phyloP scores from a whole-genome alignment of 202 grass and related monocot species.

The Elaeis oleifera region DNA sequence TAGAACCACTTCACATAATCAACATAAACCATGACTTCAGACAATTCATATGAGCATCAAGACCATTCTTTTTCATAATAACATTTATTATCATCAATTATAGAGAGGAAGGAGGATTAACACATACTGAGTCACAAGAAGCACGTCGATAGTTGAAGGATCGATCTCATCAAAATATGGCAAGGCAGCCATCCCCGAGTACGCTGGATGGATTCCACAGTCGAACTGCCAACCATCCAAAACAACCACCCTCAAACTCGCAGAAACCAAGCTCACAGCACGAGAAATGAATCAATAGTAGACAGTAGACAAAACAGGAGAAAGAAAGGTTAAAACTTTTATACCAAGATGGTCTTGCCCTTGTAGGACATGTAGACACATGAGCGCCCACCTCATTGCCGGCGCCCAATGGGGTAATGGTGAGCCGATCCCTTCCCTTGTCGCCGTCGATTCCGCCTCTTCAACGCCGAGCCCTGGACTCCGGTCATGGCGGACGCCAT shows the following conservation, averaged over 20 bases:
- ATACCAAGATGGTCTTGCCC: conserved; percentile 77
- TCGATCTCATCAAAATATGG: conserved; percentile 99
- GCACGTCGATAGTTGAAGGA: conserved; percentile 77
- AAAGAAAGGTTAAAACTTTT: not conserved
- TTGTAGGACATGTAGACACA: conserved; percentile 96
- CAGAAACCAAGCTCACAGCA: too few species aligned
- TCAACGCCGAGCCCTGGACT: conserved; percentile 17
- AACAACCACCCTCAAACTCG: too few species aligned
- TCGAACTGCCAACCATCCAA: conserved; percentile 45
- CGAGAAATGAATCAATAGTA: too few species aligned
- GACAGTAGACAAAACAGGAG: not conserved
- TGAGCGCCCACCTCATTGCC: conserved; percentile 86
- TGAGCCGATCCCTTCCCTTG: conserved; percentile 62
- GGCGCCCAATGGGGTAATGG: conserved; percentile 70
- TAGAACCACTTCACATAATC: too few species aligned
- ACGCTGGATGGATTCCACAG: conserved; percentile 92
- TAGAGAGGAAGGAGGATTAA: not conserved
- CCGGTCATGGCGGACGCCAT: conserved; percentile 32
- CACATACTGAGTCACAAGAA: conserved; percentile 80
- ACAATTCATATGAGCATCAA: not conserved
- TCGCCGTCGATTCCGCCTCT: conserved; percentile 30
- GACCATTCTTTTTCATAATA: too few species aligned
- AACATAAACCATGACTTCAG: not conserved
- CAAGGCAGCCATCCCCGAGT: conserved; percentile 80
- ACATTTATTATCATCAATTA: too few species aligned